Conservation (phyloP, 225 moss, liverwort and hornwort species). For the Anthoceros angustus region DNA sequence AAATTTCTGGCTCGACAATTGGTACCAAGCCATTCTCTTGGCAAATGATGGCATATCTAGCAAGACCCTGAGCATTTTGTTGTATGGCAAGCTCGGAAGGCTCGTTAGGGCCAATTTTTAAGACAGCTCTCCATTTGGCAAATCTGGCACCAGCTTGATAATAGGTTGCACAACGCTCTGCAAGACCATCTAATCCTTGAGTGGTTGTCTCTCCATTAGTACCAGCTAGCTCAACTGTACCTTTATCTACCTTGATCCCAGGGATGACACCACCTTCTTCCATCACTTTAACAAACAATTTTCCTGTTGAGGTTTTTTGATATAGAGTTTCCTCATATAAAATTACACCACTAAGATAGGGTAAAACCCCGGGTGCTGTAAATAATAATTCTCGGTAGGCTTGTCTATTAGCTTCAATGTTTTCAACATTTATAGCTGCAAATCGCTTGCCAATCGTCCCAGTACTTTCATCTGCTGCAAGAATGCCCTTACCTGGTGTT, state of each 20-base stretch:
- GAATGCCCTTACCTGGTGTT: slow-evolving; percentile 3
- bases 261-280: not conserved
- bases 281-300: not conserved
- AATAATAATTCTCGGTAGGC: not conserved
- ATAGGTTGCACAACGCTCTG: not conserved
- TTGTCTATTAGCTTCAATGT: not conserved
- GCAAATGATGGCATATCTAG: slow-evolving; percentile 1
- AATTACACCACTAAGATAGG: slow-evolving; percentile 1
- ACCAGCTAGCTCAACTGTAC: not conserved
- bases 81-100: not conserved
- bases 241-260: not conserved
- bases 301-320: not conserved
- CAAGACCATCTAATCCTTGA: slow-evolving; percentile 1
- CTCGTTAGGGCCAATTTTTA: not conserved
- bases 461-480: not conserved
- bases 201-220: not conserved
- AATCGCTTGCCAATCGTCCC: not conserved
- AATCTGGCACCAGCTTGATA: not conserved
- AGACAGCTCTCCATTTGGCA: not conserved
- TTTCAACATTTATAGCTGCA: not conserved
- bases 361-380: not conserved
- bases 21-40: not conserved
- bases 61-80: not conserved
- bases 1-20: not conserved
- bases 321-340: not conserved